Base-by-base conservation (phyloP, 2,329 filamentous ascomycete species). In the Pochonia chlamydosporia region DNA sequence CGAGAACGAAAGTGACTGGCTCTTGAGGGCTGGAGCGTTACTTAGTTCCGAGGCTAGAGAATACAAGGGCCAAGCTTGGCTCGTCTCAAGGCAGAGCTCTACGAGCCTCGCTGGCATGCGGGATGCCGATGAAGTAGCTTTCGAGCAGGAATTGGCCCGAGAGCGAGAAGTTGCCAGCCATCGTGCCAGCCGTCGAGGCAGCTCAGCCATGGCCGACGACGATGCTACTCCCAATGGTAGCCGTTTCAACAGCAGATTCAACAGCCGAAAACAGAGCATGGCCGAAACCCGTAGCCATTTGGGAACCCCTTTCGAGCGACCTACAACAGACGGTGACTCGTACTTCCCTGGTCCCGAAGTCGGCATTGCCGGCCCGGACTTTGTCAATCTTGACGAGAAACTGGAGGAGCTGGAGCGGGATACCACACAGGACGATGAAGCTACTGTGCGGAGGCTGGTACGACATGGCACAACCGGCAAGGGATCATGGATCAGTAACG, bases 21-120 rank as follows among this genome's bases (percentile, higher is more conserved):
- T 87, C 40, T 69, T 84, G 21, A 74, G 82, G 25, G 76, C 81
- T 1, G 82, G 82, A 40, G 80, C 80, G 6, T 60, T 83, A 40
- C 76, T 87, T 55, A 77, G 77, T 48, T 75, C 74, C 44, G 79
- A 82, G 59, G 72, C 81, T 16, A 71, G 82, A 48, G 83, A 87
- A 59, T 82, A 71, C 57, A 86, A 86, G 63, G 84, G 84, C 13
- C 82, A 87, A 63, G 68, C 76, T 13, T 87, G 84, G 84, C 74
- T 87, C 18, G 70, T 79, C n/a, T 79, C 81, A 21, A 73, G 81
- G 40, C 79, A 77, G 46, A 84, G 80, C 59, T 84, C 81, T 2
- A 85, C 81, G 8, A 83, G 76, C 57, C 70, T 85, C 16, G 66
- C 73, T 1, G 77, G 71, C 21, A 63, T 74, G 58, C 68, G 65